Evolutionary conservation across 208 protist genomes (phyloP).

Genomic region (Leptomonas pyrrhocoris): DNA sequence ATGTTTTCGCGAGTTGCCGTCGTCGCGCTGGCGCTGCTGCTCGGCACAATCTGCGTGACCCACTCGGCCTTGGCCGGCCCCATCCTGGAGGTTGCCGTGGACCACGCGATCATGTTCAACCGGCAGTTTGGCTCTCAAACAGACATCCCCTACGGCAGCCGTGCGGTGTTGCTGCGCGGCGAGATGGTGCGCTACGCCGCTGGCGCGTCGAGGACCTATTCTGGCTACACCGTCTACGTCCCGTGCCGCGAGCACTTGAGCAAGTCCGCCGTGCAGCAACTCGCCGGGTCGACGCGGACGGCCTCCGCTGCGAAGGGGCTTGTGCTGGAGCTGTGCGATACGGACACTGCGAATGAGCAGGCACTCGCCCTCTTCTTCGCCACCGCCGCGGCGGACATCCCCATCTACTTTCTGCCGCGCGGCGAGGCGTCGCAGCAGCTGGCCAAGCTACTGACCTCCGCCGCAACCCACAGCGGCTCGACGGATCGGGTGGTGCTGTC

Average conservation of each 20-base stretch:
- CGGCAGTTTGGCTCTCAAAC: conserved; percentile 30
- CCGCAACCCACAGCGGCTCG: conserved; percentile 7
- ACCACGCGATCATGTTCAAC: conserved; percentile 64
- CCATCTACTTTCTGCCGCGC: conserved; percentile 64
- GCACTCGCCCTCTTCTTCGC: conserved; percentile 45
- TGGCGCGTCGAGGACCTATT: conserved; percentile 24
- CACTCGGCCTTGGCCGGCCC: conserved; percentile 26
- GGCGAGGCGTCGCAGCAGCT: conserved; percentile 32
- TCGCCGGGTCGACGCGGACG: conserved; percentile 33
- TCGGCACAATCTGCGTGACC: conserved; percentile 13
- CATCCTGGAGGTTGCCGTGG: conserved; percentile 35
- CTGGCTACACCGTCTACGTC: conserved; percentile 59
- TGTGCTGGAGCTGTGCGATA: conserved; percentile 53
- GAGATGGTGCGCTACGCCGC: conserved; percentile 43
- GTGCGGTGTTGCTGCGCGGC: conserved; percentile 59
- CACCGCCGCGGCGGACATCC: conserved; percentile 25
- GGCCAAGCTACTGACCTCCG: conserved; percentile 3
- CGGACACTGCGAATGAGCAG: conserved; percentile 56
- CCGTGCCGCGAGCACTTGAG: conserved; percentile 53
- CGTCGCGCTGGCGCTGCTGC: conserved; percentile 20
- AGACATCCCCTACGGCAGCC: conserved; percentile 43
- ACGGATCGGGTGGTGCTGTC: conserved; percentile 57
- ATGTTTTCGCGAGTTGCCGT: conserved; percentile 1
- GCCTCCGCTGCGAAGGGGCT: conserved; percentile 43
- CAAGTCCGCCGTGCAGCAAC: conserved; percentile 33